Percentiles rank a stretch among this genome's conserved stretches.
Evolutionary conservation across 495 filamentous ascomycete genomes (phyloP).

Genomic region (Hypoxylon intermedium): DNA sequence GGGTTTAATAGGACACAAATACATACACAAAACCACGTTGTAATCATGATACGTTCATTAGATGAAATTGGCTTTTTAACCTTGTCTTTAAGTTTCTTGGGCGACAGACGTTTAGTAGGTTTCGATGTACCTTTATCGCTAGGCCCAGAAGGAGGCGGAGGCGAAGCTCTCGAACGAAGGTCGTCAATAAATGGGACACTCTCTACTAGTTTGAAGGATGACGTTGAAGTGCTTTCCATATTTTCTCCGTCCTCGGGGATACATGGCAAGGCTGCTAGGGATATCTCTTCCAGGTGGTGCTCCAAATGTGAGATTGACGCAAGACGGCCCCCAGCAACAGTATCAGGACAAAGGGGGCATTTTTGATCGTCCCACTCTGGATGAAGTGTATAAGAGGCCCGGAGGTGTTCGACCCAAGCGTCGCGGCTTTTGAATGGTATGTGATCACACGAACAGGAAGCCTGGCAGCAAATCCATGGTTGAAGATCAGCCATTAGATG

Average conservation of each 20-base stretch:
- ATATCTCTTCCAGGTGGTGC: conserved; percentile 29
- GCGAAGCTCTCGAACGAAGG: neutral
- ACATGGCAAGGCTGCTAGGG: conserved; percentile 25
- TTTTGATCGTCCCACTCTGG: conserved; percentile 7
- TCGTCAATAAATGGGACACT: neutral
- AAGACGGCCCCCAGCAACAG: neutral
- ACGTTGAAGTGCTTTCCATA: neutral
- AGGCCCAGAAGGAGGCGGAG: no score
- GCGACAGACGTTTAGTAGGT: no score
- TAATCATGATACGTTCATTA: neutral
- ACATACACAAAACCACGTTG: neutral
- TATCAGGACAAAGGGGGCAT: conserved; percentile 17
- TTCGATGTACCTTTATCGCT: no score
- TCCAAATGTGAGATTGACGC: conserved; percentile 12
- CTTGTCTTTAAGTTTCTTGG: neutral
- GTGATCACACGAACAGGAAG: conserved; percentile 2
- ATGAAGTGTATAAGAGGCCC: conserved; percentile 11
- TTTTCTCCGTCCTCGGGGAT: neutral
- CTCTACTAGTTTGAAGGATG: neutral
- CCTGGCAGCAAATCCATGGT: conserved; percentile 24
- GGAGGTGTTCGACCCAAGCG: conserved; percentile 28
- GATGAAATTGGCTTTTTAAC: neutral
- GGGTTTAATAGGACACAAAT: no score
- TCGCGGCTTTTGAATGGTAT: conserved; percentile 9
- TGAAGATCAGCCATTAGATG: conserved; percentile 17